Conservation (phyloP, 2,329 filamentous ascomycete species). For the Truncatella angustata region DNA sequence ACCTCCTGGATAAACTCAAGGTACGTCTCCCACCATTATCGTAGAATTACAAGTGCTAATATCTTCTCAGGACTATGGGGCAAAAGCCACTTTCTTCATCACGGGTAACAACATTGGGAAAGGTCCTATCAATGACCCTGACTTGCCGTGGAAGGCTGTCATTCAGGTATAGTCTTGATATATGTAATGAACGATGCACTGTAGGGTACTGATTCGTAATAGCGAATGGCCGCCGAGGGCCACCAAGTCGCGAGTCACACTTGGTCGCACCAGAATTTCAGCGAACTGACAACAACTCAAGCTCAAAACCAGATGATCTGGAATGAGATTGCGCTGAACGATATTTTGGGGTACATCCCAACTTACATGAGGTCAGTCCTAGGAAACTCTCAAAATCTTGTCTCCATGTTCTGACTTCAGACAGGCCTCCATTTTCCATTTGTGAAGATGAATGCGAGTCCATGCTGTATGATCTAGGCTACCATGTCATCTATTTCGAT, state of each 20-base stretch:
- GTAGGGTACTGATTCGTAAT: not conserved
- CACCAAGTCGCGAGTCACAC: slow-evolving; percentile 33
- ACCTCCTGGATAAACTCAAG: slow-evolving; percentile 52
- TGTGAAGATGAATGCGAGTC: slow-evolving; percentile 25
- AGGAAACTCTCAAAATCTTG: not conserved
- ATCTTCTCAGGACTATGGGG: slow-evolving; percentile 44
- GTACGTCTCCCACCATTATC: slow-evolving; percentile 14
- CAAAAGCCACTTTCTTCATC: slow-evolving; percentile 64
- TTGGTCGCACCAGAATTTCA: slow-evolving; percentile 33
- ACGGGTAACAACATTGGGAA: slow-evolving; percentile 52
- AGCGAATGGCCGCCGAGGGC: slow-evolving; percentile 33
- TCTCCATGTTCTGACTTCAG: not conserved
- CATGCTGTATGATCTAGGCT: slow-evolving; percentile 26
- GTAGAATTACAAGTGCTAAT: not conserved
- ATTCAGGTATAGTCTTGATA: slow-evolving; percentile 23
- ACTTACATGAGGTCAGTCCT: slow-evolving; percentile 29
- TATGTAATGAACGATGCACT: no score
- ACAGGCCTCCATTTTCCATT: slow-evolving; percentile 30
- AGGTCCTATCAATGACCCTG: slow-evolving; percentile 47
- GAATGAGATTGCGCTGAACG: slow-evolving; percentile 32
- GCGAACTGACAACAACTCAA: slow-evolving; percentile 25
- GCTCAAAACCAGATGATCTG: slow-evolving; percentile 30
- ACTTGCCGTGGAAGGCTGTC: slow-evolving; percentile 25
- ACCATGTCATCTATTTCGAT: slow-evolving; percentile 30
- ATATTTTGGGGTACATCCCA: slow-evolving; percentile 31